Percentiles rank a stretch among this genome's conserved stretches.
Evolutionary conservation across 2,329 filamentous ascomycete species (phyloP).

Genomic region (Colletotrichum eremochloae): DNA sequence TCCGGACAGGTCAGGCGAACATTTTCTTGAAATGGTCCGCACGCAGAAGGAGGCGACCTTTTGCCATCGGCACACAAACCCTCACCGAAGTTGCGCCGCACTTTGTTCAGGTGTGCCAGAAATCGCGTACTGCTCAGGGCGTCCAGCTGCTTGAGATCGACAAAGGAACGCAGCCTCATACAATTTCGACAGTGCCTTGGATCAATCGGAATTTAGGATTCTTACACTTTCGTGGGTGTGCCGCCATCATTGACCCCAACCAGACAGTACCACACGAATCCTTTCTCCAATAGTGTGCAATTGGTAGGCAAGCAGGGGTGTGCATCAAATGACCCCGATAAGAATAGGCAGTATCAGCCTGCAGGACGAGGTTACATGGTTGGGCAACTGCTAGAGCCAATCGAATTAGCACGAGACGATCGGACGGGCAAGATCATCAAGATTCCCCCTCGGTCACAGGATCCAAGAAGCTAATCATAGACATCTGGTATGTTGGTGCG

Average conservation of each 20-base stretch:
- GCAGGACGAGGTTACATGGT: slow-evolving; percentile 14
- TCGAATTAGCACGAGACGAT: background rate
- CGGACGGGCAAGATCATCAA: slow-evolving; percentile 1
- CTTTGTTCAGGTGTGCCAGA: slow-evolving; percentile 15
- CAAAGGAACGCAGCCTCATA: slow-evolving; percentile 27
- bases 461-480: slow-evolving; percentile 7
- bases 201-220: slow-evolving; percentile 10
- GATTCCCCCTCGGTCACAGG: background rate
- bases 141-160: slow-evolving; percentile 23
- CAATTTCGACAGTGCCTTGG: slow-evolving; percentile 16
- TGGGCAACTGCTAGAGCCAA: slow-evolving; percentile 6
- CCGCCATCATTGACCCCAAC: slow-evolving; percentile 9
- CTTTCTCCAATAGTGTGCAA: background rate
- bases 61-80: background rate
- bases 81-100: slow-evolving; percentile 33
- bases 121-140: slow-evolving; percentile 5
- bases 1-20: slow-evolving; percentile 21
- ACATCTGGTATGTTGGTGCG: background rate
- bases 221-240: slow-evolving; percentile 16
- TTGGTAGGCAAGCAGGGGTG: slow-evolving; percentile 4
- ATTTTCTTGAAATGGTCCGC: slow-evolving; percentile 17
- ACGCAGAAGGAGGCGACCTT: slow-evolving; percentile 20
- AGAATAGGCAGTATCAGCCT: slow-evolving; percentile 9
- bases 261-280: background rate
- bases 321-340: slow-evolving; percentile 20